Evolutionary conservation across 805 yeast species (phyloP).

Genomic region (Kodamaea laetipori): DNA sequence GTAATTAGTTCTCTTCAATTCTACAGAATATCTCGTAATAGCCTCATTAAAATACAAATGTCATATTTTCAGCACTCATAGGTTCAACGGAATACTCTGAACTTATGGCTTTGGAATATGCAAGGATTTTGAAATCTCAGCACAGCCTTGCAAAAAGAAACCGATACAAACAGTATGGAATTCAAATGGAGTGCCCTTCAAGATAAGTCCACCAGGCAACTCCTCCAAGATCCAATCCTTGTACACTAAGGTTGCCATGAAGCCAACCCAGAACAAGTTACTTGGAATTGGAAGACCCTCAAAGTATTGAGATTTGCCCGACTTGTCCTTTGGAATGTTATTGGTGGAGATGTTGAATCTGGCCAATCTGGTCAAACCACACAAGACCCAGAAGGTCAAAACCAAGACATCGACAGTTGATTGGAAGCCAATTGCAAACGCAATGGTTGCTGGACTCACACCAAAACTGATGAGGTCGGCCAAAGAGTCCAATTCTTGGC

Average conservation of each 20-base stretch:
- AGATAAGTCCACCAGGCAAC: slow-evolving; percentile 67
- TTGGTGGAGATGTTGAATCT: slow-evolving; percentile 94
- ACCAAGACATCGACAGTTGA: slow-evolving; percentile 77
- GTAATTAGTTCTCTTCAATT: too few species aligned
- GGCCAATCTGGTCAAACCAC: slow-evolving; percentile 93
- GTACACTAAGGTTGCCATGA: slow-evolving; percentile 70
- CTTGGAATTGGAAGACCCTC: slow-evolving; percentile 98
- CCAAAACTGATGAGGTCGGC: slow-evolving; percentile 96
- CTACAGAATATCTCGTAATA: not conserved
- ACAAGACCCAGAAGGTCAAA: slow-evolving; percentile 81
- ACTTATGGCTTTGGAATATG: slow-evolving; percentile 82
- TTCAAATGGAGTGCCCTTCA: slow-evolving; percentile 60
- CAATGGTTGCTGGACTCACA: slow-evolving; percentile 92
- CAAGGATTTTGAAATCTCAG: slow-evolving; percentile 87
- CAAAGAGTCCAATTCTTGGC: slow-evolving; percentile 94
- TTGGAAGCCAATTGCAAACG: slow-evolving; percentile 87
- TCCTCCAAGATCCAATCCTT: slow-evolving; percentile 48
- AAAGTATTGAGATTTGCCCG: slow-evolving; percentile 87
- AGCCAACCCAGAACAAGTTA: slow-evolving; percentile 68
- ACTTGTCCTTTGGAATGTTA: slow-evolving; percentile 83
- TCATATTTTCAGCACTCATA: not conserved
- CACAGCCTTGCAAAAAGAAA: slow-evolving; percentile 81
- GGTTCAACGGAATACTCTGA: not conserved
- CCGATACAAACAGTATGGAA: slow-evolving; percentile 69
- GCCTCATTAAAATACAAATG: not conserved